A percentile compares a stretch with the other conserved stretches of the same genome.
Conservation (phyloP, 192 early-diverging fungal genomes). For the Umbelopsis ramanniana region DNA sequence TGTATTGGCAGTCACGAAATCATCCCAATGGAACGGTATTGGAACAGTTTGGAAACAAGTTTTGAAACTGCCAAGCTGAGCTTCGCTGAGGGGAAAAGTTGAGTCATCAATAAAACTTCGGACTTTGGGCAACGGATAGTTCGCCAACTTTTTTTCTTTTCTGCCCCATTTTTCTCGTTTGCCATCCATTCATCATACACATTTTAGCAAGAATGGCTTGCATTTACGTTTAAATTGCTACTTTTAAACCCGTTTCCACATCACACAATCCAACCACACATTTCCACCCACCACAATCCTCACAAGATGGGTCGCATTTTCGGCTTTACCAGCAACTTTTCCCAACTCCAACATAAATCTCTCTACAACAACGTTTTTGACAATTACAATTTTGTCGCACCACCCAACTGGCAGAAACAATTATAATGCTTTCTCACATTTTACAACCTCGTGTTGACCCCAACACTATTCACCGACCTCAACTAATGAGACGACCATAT, state of each 20-base stretch:
- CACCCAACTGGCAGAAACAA: not conserved
- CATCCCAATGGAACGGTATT: not conserved
- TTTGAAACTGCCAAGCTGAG: not conserved
- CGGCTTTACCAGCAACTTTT: not conserved
- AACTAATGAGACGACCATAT: not conserved
- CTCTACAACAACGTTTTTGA: not conserved
- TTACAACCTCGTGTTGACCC: constrained; percentile 4
- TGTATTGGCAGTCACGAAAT: constrained; percentile 1
- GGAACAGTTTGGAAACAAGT: not conserved
- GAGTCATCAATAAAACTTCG: constrained; percentile 10
- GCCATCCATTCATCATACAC: constrained; percentile 2
- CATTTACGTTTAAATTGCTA: constrained; percentile 12
- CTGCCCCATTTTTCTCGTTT: constrained; percentile 18
- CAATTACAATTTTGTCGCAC: not conserved
- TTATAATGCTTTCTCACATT: constrained; percentile 14
- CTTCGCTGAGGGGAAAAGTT: not conserved
- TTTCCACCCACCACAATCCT: not conserved
- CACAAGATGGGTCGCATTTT: constrained; percentile 15
- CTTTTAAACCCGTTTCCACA: not conserved
- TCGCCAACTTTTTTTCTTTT: constrained; percentile 1
- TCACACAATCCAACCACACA: not conserved
- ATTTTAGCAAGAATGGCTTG: constrained; percentile 21
- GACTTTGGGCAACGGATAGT: not conserved
- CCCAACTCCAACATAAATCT: constrained; percentile 10
- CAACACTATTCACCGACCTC: constrained; percentile 10